Conservation (phyloP, 169 alveolate species). For the Blepharisma undulans region DNA sequence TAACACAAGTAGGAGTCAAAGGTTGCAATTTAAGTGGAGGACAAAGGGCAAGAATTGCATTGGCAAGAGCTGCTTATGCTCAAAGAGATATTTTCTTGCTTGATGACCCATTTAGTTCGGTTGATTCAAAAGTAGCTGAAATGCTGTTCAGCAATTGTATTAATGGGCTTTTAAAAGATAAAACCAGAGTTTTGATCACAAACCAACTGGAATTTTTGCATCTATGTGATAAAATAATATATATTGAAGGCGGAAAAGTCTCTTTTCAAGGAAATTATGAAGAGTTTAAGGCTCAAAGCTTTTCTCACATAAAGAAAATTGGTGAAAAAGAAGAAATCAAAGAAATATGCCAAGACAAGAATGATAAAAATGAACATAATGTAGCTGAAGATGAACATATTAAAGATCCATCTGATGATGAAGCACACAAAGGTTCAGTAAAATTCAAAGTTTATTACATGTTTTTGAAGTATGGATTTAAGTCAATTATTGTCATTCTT, state of each 20-base stretch:
- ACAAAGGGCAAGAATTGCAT: slow-evolving; percentile 89
- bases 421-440: background rate
- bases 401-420: background rate
- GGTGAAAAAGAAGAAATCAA: background rate
- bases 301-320: background rate
- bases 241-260: slow-evolving; percentile 53
- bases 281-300: background rate
- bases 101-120: slow-evolving; percentile 91
- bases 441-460: background rate
- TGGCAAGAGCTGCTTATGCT: slow-evolving; percentile 93
- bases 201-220: slow-evolving; percentile 69
- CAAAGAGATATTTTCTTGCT: slow-evolving; percentile 68
- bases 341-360: background rate
- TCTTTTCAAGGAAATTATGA: background rate
- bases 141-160: slow-evolving; percentile 79
- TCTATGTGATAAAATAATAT: slow-evolving; percentile 76
- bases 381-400: background rate
- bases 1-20: slow-evolving; percentile 90
- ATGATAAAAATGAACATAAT: background rate
- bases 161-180: slow-evolving; percentile 55
- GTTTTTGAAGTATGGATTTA: background rate
- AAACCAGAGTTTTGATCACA: slow-evolving; percentile 82
- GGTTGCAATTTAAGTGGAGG: slow-evolving; percentile 92
- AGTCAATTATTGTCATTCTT: background rate
- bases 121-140: slow-evolving; percentile 88